Base-by-base conservation (phyloP, 1,284 basidiomycete genomes). In the Phellopilus nigrolimitatus region DNA sequence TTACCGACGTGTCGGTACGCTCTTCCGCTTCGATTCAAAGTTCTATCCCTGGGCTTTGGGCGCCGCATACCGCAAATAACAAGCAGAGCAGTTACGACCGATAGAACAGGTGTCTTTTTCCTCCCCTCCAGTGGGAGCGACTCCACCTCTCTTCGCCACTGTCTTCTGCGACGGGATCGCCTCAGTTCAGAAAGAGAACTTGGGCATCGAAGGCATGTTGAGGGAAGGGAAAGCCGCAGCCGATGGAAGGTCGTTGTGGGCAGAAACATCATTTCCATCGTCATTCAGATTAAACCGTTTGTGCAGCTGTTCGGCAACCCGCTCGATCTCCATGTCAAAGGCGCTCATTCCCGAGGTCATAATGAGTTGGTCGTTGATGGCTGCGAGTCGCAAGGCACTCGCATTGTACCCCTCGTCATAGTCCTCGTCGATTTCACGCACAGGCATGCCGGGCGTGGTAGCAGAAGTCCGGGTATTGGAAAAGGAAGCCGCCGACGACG, bases 341-440 rank as follows among this genome's bases (percentile, higher is more conserved):
- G 25, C 37, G 38, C 15, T 10, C 8, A 12, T 27, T 17, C 3
- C 3, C 3, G 9, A 47, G 10, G n/a, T n/a, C n/a, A n/a, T n/a
- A n/a, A n/a, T n/a, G n/a, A 47, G 33, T 21, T 17, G 25, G 33
- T 7, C 8, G 21, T 24, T 36, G 10, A 17, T 19, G 19, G 8
- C 21, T 31, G 30, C 28, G 5, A 22, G 2, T 1, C 28, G 27
- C 3, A 19, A 15, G 13, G 42, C 25, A 31, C n/a, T 13, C n/a
- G 8, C 7, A 21, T n/a, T n/a, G n/a, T n/a, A n/a, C n/a, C n/a
- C n/a, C n/a, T n/a, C n/a, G n/a, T n/a, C n/a, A n/a, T n/a, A 53
- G 10, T 53, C 40, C 15, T 53, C 51, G 37, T 53, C 51, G 17
- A 53, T 53, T 6, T 31, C 30, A 19, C 51, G 44, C 3, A 38